These are phyloP conservation scores for Echinosophora koreensis DNA, from an alignment of 306 rosid species.

Conservation along the genomic window DNA sequence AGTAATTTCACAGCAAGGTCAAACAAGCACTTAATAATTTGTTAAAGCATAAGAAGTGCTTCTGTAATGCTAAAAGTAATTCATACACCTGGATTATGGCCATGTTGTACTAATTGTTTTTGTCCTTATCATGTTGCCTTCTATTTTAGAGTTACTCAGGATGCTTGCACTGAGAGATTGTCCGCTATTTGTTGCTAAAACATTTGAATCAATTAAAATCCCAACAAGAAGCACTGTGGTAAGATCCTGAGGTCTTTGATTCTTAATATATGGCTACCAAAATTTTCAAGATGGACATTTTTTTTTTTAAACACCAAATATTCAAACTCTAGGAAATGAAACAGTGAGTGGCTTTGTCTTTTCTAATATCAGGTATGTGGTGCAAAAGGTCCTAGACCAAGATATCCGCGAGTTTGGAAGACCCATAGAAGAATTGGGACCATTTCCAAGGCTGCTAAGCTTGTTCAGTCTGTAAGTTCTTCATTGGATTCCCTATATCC, in stretches of 20 bases:
- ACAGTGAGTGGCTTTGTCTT: background rate
- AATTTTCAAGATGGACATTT: conserved; percentile 6
- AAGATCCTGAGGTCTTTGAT: conserved; percentile 45
- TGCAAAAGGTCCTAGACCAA: conserved; percentile 92
- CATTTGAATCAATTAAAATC: conserved; percentile 52
- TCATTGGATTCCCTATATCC: background rate
- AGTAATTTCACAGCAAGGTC: conserved; percentile 21
- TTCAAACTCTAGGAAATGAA: conserved; percentile 18
- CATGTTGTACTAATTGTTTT: background rate
- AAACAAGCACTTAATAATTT: conserved; percentile 17
- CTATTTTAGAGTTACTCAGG: conserved; percentile 50
- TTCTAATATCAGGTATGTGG: conserved; percentile 71
- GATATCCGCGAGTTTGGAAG: conserved; percentile 96
- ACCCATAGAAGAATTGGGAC: conserved; percentile 77
- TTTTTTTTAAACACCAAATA: background rate
- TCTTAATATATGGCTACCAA: background rate
- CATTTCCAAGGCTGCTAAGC: conserved; percentile 81
- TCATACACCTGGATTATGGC: background rate
- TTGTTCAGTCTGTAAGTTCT: conserved; percentile 76
- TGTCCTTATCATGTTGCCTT: background rate
- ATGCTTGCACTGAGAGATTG: conserved; percentile 73
- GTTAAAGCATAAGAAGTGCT: conserved; percentile 19
- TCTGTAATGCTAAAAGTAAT: background rate
- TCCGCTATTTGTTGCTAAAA: conserved; percentile 55
- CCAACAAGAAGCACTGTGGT: conserved; percentile 64